A percentile compares a stretch with the other conserved stretches of the same genome.
Evolutionary conservation across 495 filamentous ascomycete species (phyloP).

Genomic region (Saxophila tyrrhenica): DNA sequence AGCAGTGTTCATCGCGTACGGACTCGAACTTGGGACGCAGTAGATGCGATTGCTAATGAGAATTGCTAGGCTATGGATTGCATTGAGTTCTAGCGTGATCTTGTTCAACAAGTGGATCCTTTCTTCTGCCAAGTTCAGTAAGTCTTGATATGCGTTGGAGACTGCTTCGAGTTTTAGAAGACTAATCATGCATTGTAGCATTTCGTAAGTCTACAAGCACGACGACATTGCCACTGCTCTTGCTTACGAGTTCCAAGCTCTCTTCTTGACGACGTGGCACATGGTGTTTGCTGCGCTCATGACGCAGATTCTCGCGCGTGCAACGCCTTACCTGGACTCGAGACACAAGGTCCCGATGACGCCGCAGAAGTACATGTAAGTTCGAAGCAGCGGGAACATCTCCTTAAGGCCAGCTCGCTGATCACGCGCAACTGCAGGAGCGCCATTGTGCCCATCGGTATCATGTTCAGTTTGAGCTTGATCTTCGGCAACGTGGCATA

Average conservation of each 20-base stretch:
- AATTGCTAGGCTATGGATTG: slow-evolving; percentile 67
- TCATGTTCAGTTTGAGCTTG: slow-evolving; percentile 86
- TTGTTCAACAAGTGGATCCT: slow-evolving; percentile 98
- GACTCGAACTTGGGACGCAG: slow-evolving; percentile 5
- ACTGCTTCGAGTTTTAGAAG: neutral
- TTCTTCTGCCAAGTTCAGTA: slow-evolving; percentile 68
- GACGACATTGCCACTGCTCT: neutral
- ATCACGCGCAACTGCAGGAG: slow-evolving; percentile 52
- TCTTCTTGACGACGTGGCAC: slow-evolving; percentile 89
- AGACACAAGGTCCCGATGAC: slow-evolving; percentile 87
- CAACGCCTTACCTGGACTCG: slow-evolving; percentile 71
- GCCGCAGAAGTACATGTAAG: slow-evolving; percentile 30
- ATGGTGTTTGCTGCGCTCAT: slow-evolving; percentile 75
- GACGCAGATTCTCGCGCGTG: slow-evolving; percentile 76
- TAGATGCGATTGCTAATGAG: neutral
- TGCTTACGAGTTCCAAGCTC: slow-evolving; percentile 21
- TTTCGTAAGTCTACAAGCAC: slow-evolving; percentile 24
- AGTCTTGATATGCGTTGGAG: slow-evolving; percentile 33
- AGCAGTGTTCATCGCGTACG: slow-evolving; percentile 76
- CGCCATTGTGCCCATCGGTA: slow-evolving; percentile 80
- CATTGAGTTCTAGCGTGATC: slow-evolving; percentile 82
- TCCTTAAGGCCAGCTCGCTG: neutral
- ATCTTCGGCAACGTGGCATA: slow-evolving; percentile 90
- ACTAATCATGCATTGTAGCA: slow-evolving; percentile 10
- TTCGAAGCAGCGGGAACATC: no score